A percentile compares a stretch with the other conserved stretches of the same genome.
Evolutionary conservation across 306 rosid genomes (phyloP).

Genomic region (Fagus crenata): DNA sequence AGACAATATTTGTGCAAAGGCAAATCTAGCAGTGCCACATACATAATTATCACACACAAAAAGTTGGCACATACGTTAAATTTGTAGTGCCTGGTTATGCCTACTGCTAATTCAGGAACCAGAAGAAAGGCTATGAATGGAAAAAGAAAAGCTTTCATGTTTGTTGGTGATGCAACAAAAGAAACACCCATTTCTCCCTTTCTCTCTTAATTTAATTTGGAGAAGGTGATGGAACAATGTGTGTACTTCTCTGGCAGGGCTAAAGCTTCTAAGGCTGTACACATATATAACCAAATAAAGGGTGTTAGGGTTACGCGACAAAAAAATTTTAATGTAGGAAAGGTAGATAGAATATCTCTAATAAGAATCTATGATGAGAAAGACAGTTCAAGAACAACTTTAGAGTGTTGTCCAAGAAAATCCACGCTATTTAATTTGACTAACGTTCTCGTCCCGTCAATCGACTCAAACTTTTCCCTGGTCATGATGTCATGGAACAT

Average conservation of each 20-base stretch:
- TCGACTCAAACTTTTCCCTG: neutral
- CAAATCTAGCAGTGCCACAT: neutral
- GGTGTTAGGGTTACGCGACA: neutral
- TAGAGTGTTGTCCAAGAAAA: constrained; percentile 13
- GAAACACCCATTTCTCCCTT: neutral
- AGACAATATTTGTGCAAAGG: neutral
- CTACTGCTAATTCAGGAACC: neutral
- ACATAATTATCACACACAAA: no score
- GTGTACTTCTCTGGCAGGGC: neutral
- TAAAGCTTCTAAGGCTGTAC: neutral
- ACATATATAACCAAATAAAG: neutral
- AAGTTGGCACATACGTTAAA: neutral
- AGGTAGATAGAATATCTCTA: neutral
- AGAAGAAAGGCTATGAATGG: neutral
- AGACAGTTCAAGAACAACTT: neutral
- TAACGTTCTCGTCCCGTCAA: neutral
- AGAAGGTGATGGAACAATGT: neutral
- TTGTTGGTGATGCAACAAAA: neutral
- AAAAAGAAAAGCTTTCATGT: neutral
- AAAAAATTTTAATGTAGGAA: neutral
- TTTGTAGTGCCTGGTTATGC: constrained; percentile 13
- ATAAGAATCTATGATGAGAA: neutral
- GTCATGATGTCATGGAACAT: neutral
- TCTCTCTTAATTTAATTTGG: neutral
- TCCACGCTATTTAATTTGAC: neutral